Base-by-base conservation (phyloP, 805 yeast genomes). In the Schwanniomyces pseudopolymorphus region DNA sequence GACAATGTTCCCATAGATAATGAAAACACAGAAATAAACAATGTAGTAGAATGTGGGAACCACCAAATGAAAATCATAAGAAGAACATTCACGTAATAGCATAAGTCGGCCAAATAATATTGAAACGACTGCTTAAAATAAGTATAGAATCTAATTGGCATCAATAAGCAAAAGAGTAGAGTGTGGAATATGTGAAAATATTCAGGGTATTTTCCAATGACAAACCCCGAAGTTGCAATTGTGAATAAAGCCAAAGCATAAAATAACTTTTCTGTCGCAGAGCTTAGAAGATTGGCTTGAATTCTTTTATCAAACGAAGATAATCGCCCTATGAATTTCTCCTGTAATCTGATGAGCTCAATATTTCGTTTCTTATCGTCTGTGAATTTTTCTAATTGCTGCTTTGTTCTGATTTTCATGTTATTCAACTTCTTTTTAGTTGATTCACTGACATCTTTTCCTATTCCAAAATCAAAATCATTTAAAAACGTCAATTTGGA, bases 81-180 rank as follows among this genome's bases (percentile, higher is more conserved):
- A 47, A 92, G 66, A 10, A 81, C 55, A 59, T 92, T 94, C 39
- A 87, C 97, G 63, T 85, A 94, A 65, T 92, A 92, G 67, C 99
- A 92, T 54, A 92, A 74, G 66, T 92, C 98, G 0, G 96, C 97
- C 59, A 94, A 71, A 62, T 83, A 92, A 64, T 87, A 92, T 50
- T 91, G 96, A 68, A 77, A 89, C 7, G 88, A 80, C 42, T 74
- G 77, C 64, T 87, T 87, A 69, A 84, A 86, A 67, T 88, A 92
- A 1, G 94, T 81, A 66, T 89, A 84, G 57, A 85, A 78, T 47
- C 99, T 71, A 20, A 91, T 82, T 0, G 99, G 98, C 83, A 91
- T 80, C 44, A 92, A 70, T 1, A 87, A 50, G 2, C 68, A 58
- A 46, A 84, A 77, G 40, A 88, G 64, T 0, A 65, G 67, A 0